These are phyloP conservation scores for Xylaria scruposa DNA, from an alignment of 495 filamentous ascomycete genomes.

Conservation along the genomic window DNA sequence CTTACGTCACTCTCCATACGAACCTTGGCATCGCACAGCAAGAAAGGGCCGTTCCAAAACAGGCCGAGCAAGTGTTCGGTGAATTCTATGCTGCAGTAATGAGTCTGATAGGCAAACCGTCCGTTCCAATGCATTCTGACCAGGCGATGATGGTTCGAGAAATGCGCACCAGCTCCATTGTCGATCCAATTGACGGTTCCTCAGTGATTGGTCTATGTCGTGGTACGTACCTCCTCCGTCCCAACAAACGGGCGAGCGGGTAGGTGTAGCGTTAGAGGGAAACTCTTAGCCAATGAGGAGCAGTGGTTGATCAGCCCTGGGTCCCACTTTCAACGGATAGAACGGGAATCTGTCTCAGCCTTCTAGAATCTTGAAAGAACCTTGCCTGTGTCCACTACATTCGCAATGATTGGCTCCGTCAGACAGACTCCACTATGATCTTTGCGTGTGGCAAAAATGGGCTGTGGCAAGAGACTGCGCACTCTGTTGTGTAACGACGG, in stretches of 20 bases:
- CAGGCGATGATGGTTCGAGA: slow-evolving; percentile 15
- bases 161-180: not conserved
- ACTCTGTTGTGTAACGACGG: not conserved
- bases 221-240: not conserved
- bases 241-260: slow-evolving; percentile 17
- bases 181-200: not conserved
- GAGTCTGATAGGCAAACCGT: not conserved
- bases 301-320: not conserved
- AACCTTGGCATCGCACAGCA: not conserved
- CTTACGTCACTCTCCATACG: not conserved
- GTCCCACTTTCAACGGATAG: slow-evolving; percentile 13
- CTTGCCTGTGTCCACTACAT: not conserved
- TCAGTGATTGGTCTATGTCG: not conserved
- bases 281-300: not conserved
- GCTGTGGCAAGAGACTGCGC: not conserved
- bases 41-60: not conserved
- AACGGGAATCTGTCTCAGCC: not conserved
- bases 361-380: slow-evolving; percentile 13
- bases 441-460: not conserved
- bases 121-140: not conserved
- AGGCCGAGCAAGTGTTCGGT: not conserved
- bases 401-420: not conserved
- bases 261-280: not conserved
- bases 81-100: not conserved
- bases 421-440: not conserved